These are phyloP conservation scores for Apophysomyces trapeziformis DNA, from an alignment of 371 early-diverging fungal species.

Conservation along the genomic window DNA sequence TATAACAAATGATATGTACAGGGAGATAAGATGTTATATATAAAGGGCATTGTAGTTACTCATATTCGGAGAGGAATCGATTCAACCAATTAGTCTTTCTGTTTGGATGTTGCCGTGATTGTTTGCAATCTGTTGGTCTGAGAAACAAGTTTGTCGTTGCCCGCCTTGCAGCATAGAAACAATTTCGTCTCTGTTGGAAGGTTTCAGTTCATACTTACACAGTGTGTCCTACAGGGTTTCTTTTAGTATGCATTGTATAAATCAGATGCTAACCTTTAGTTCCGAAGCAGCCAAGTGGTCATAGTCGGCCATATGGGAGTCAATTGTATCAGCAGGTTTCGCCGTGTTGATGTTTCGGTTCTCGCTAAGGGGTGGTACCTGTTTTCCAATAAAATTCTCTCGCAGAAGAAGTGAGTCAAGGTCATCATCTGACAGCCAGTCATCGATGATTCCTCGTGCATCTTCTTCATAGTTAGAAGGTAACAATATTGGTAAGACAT, in stretches of 20 bases:
- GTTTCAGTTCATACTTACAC: conserved; percentile 13
- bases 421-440: not conserved
- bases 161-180: conserved; percentile 2
- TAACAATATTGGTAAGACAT: not conserved
- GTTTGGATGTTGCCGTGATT: not conserved
- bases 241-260: not conserved
- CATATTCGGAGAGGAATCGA: too few relatives aligned
- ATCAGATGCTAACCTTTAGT: not conserved
- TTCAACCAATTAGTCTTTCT: not conserved
- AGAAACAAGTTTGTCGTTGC: not conserved
- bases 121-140: not conserved
- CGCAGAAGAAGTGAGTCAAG: not conserved
- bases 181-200: conserved; percentile 10
- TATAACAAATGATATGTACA: too few relatives aligned
- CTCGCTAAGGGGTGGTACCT: not conserved
- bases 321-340: not conserved
- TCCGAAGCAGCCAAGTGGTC: not conserved
- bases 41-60: too few relatives aligned
- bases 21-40: too few relatives aligned
- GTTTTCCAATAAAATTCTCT: conserved; percentile 4
- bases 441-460: not conserved
- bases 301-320: not conserved
- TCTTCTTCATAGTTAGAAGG: not conserved
- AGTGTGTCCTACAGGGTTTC: not conserved
- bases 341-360: not conserved